Percentiles rank a stretch among this genome's conserved stretches.
Conservation (phyloP, 2,329 filamentous ascomycete species). For the Aspergillus glaucus region DNA sequence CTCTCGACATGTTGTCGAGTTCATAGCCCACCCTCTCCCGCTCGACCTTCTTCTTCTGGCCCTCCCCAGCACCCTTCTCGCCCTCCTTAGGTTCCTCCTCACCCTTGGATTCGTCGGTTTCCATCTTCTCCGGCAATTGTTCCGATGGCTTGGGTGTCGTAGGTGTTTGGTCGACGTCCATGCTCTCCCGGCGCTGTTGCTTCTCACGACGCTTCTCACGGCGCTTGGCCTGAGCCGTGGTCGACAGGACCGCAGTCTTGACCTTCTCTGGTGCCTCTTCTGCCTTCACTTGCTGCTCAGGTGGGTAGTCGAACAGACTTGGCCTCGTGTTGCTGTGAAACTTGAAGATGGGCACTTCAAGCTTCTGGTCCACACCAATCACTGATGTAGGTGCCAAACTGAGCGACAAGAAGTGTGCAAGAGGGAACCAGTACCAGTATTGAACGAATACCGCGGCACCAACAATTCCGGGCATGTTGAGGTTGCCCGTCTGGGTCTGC, state of each 20-base stretch:
- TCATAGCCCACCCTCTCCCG: conserved; percentile 97
- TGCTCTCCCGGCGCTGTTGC: conserved; percentile 81
- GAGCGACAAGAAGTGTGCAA: conserved; percentile 93
- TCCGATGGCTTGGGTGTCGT: conserved; percentile 62
- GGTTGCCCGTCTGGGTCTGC: conserved; percentile 94
- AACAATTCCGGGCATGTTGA: conserved; percentile 97
- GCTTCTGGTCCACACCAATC: conserved; percentile 86
- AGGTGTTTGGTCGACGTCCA: conserved; percentile 82
- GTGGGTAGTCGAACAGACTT: conserved; percentile 95
- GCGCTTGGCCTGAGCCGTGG: conserved; percentile 93
- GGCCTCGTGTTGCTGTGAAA: conserved; percentile 92
- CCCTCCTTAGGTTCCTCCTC: conserved; percentile 55
- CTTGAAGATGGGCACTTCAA: conserved; percentile 90
- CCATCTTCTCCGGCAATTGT: conserved; percentile 75
- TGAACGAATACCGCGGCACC: conserved; percentile 98
- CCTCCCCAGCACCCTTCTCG: conserved; percentile 53
- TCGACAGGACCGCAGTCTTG: conserved; percentile 91
- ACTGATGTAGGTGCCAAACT: conserved; percentile 96
- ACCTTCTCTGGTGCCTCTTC: conserved; percentile 92
- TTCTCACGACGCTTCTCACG: conserved; percentile 91
- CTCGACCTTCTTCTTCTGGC: conserved; percentile 80
- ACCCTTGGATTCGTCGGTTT: conserved; percentile 59
- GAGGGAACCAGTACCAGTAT: conserved; percentile 99
- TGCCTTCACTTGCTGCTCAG: conserved; percentile 88
- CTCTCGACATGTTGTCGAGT: conserved; percentile 92